A percentile compares a stretch with the other conserved stretches of the same genome.
Conservation (phyloP, 2,329 filamentous ascomycete species). For the Nemania diffusa region DNA sequence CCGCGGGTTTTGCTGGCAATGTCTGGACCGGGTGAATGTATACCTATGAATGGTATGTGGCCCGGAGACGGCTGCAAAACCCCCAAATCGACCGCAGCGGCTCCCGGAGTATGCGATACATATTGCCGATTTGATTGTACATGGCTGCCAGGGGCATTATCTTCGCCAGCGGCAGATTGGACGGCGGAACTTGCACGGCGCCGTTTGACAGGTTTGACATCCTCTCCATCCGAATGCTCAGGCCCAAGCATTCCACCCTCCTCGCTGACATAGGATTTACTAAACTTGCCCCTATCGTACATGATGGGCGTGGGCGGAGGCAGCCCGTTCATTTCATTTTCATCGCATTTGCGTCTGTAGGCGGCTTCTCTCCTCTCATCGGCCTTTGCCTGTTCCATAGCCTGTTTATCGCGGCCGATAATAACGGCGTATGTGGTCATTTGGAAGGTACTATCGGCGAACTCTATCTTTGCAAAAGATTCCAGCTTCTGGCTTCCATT, state of each 20-base stretch:
- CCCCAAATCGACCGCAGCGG: conserved; percentile 68
- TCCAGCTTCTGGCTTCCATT: conserved; percentile 58
- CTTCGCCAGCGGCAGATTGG: conserved; percentile 57
- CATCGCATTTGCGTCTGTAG: conserved; percentile 57
- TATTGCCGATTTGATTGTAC: conserved; percentile 69
- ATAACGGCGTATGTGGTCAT: conserved; percentile 80
- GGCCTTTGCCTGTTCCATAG: conserved; percentile 64
- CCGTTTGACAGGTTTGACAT: conserved; percentile 57
- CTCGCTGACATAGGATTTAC: conserved; percentile 74
- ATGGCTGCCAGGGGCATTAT: conserved; percentile 53
- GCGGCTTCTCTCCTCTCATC: conserved; percentile 61
- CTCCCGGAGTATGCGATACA: conserved; percentile 68
- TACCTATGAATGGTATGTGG: conserved; percentile 73
- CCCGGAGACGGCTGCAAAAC: conserved; percentile 69
- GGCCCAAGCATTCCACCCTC: conserved; percentile 75
- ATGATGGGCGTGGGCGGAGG: conserved; percentile 63
- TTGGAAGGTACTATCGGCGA: conserved; percentile 80
- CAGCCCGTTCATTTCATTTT: conserved; percentile 60
- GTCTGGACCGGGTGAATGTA: conserved; percentile 74
- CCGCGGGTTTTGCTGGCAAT: conserved; percentile 73
- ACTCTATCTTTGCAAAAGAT: conserved; percentile 71
- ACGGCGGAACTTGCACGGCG: conserved; percentile 57
- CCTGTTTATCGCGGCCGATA: conserved; percentile 75
- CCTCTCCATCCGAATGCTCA: conserved; percentile 65
- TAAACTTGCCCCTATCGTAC: conserved; percentile 65